Evolutionary conservation across 2,329 filamentous ascomycete species (phyloP).

Genomic region (Penicillium corylophilum): DNA sequence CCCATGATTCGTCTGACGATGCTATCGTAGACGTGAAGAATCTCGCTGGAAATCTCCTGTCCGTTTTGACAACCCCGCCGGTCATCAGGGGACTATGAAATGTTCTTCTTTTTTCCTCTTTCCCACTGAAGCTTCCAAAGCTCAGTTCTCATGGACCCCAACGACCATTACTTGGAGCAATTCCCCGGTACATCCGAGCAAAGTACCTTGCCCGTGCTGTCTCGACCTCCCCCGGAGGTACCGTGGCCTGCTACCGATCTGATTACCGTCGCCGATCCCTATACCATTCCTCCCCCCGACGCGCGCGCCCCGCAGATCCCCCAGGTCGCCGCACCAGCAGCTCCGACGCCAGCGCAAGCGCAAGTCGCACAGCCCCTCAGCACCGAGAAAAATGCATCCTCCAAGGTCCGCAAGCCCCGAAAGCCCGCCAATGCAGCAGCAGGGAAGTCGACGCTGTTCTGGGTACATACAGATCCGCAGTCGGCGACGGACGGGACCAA

Average conservation of each 20-base stretch:
- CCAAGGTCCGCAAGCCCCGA: slow-evolving; percentile 37
- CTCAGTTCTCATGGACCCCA: slow-evolving; percentile 30
- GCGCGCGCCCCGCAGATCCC: slow-evolving; percentile 1
- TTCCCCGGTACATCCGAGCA: slow-evolving; percentile 25
- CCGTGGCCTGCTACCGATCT: slow-evolving; percentile 22
- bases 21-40: slow-evolving; percentile 17
- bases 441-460: slow-evolving; percentile 40
- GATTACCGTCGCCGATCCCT: slow-evolving; percentile 12
- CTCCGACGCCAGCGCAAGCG: slow-evolving; percentile 6
- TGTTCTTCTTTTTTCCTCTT: background rate
- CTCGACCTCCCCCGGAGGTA: slow-evolving; percentile 18
- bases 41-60: slow-evolving; percentile 3
- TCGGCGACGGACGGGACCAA: slow-evolving; percentile 38
- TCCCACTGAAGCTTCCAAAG: background rate
- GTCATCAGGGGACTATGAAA: slow-evolving; percentile 3
- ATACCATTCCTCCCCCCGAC: slow-evolving; percentile 8
- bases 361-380: background rate
- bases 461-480: slow-evolving; percentile 41
- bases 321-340: slow-evolving; percentile 4
- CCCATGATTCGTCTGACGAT: slow-evolving; percentile 18
- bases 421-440: slow-evolving; percentile 30
- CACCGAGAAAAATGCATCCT: slow-evolving; percentile 19
- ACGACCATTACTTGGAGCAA: slow-evolving; percentile 17
- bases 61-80: slow-evolving; percentile 13
- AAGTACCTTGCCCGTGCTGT: slow-evolving; percentile 28